These are phyloP conservation scores for Lichtheimia corymbifera DNA, from an alignment of 371 early-diverging fungal genomes.

Conservation along the genomic window DNA sequence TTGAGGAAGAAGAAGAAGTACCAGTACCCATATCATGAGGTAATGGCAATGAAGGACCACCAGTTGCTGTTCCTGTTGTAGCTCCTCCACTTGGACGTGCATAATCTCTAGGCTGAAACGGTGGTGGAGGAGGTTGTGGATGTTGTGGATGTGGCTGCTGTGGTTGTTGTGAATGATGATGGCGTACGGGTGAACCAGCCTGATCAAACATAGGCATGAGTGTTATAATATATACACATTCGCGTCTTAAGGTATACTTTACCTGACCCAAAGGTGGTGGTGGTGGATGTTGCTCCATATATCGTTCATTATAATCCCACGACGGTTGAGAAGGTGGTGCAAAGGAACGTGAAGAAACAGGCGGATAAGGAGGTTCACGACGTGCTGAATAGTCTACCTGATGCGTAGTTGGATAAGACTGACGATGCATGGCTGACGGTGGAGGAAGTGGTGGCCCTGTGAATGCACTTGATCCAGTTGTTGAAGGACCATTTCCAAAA, in stretches of 20 bases:
- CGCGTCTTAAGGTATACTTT: no score
- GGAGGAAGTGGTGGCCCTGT: constrained; percentile 12
- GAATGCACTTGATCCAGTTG: constrained; percentile 18
- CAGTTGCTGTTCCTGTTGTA: no score
- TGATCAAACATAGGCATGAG: no score
- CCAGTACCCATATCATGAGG: background rate
- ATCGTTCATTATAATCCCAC: constrained; percentile 17
- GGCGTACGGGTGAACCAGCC: no score
- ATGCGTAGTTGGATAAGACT: background rate
- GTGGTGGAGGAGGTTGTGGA: background rate
- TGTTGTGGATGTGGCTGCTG: background rate
- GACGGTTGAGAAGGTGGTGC: constrained; percentile 2
- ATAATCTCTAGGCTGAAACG: constrained; percentile 5
- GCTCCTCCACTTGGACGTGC: background rate
- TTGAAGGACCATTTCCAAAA: constrained; percentile 13
- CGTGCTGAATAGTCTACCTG: constrained; percentile 9
- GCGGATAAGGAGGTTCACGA: constrained; percentile 15
- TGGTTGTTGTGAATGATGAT: background rate
- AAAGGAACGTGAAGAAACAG: constrained; percentile 6
- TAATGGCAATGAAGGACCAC: constrained; percentile 4
- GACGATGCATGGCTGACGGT: constrained; percentile 11
- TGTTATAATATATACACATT: no score
- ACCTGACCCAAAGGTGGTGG: no score
- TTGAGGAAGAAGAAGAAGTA: background rate
- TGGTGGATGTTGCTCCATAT: no score